phyloP scores from a whole-genome alignment of 2,329 filamentous ascomycete genomes.

The Pyrenophora seminiperda region DNA sequence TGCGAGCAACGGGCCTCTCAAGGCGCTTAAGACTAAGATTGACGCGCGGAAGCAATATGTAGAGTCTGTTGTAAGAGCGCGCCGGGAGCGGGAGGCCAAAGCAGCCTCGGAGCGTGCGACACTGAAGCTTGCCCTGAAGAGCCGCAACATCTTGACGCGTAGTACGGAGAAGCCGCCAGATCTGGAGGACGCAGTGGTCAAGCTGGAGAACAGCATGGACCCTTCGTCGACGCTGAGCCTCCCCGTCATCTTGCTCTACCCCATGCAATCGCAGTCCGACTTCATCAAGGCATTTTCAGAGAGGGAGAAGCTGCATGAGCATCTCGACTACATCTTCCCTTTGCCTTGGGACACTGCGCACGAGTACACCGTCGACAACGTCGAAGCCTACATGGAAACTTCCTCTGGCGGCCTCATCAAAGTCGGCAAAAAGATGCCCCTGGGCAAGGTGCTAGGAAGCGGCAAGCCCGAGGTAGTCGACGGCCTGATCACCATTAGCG shows the following conservation, averaged over 20 bases:
- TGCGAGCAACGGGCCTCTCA: slow-evolving; percentile 68
- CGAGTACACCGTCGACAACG: slow-evolving; percentile 67
- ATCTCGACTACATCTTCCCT: slow-evolving; percentile 84
- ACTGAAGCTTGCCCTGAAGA: slow-evolving; percentile 59
- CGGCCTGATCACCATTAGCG: slow-evolving; percentile 78
- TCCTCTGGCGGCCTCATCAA: slow-evolving; percentile 79
- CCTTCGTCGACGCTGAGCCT: slow-evolving; percentile 73
- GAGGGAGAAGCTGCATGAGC: slow-evolving; percentile 73
- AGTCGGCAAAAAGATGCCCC: slow-evolving; percentile 79
- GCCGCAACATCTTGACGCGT: slow-evolving; percentile 71
- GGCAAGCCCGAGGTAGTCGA: slow-evolving; percentile 88
- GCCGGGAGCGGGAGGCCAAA: slow-evolving; percentile 61
- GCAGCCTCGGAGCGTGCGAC: slow-evolving; percentile 64
- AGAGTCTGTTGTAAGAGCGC: slow-evolving; percentile 61
- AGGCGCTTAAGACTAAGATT: slow-evolving; percentile 67
- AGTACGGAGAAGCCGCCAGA: slow-evolving; percentile 76
- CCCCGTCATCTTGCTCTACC: slow-evolving; percentile 84
- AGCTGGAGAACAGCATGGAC: slow-evolving; percentile 74
- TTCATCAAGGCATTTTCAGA: slow-evolving; percentile 89
- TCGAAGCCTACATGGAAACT: slow-evolving; percentile 93
- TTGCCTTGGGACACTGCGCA: slow-evolving; percentile 78
- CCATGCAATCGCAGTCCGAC: slow-evolving; percentile 79
- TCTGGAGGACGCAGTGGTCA: slow-evolving; percentile 80
- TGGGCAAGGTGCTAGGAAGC: slow-evolving; percentile 74
- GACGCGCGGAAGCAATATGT: slow-evolving; percentile 61